A percentile compares a stretch with the other conserved stretches of the same genome.
These are phyloP conservation scores for Nannizziopsis barbatae DNA, from an alignment of 2,329 filamentous ascomycete genomes.

Conservation along the genomic window DNA sequence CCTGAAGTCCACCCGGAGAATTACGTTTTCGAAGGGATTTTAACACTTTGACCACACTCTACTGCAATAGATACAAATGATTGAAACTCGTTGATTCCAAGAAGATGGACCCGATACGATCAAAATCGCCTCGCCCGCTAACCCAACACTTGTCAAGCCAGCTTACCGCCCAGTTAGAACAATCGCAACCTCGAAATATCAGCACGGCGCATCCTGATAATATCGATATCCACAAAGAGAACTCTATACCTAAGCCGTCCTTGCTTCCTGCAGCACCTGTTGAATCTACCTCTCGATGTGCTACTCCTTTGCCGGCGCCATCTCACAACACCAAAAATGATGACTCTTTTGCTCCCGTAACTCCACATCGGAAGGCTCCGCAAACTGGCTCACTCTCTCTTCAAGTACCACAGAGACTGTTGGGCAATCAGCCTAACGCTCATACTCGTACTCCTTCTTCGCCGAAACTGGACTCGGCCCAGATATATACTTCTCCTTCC, in stretches of 20 bases:
- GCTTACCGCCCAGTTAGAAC: slow-evolving; percentile 2
- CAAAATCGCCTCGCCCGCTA: not conserved
- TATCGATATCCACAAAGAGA: not conserved
- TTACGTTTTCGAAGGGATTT: too few relatives aligned
- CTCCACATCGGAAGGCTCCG: slow-evolving; percentile 58
- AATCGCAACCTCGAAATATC: not conserved
- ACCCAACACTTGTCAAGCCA: not conserved
- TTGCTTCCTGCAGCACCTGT: slow-evolving; percentile 57
- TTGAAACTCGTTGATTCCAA: not conserved
- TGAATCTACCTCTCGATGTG: slow-evolving; percentile 38
- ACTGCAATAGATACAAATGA: too few relatives aligned
- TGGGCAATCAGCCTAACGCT: slow-evolving; percentile 37
- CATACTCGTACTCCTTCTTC: slow-evolving; percentile 59
- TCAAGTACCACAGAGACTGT: slow-evolving; percentile 50
- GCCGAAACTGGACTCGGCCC: slow-evolving; percentile 72
- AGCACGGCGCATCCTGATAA: not conserved
- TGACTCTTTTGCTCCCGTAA: slow-evolving; percentile 52
- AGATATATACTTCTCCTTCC: slow-evolving; percentile 75
- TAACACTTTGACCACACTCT: too few relatives aligned
- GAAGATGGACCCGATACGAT: not conserved
- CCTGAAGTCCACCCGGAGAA: too few relatives aligned
- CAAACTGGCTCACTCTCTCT: slow-evolving; percentile 55
- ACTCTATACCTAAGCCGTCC: slow-evolving; percentile 42
- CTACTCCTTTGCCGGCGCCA: slow-evolving; percentile 43
- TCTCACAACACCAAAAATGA: slow-evolving; percentile 53